Evolutionary conservation across 345 rosid species (phyloP).

Genomic region (Euphorbia pulcherrima): DNA sequence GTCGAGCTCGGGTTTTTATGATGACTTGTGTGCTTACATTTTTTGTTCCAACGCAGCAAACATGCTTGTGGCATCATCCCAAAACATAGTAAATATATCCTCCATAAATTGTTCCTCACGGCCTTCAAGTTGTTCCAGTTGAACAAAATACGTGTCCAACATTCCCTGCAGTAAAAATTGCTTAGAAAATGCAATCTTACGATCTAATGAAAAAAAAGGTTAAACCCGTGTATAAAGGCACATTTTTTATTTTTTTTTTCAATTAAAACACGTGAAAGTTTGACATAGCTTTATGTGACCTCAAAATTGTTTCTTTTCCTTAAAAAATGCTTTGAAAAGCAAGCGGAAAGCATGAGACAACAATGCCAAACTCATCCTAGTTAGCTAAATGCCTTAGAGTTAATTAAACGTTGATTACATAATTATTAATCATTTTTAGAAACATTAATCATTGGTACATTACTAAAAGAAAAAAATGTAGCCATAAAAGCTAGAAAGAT

Average conservation of each 20-base stretch:
- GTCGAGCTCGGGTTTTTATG: no score
- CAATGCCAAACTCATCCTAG: no score
- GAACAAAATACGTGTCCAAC: constrained; percentile 25
- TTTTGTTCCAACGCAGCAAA: constrained; percentile 15
- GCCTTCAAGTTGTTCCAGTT: constrained; percentile 28
- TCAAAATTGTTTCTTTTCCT: no score
- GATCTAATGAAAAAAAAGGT: background rate
- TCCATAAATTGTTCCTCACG: constrained; percentile 22
- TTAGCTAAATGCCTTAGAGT: no score
- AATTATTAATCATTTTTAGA: background rate
- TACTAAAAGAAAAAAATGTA: background rate
- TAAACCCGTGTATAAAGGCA: no score
- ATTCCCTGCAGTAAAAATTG: constrained; percentile 24
- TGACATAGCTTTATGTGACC: no score
- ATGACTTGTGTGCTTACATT: constrained; percentile 22
- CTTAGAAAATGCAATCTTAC: background rate
- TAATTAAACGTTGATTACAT: no score
- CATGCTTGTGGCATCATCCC: constrained; percentile 16
- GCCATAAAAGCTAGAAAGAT: background rate
- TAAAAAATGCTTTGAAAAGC: no score
- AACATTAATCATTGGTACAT: no score
- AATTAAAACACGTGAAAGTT: background rate
- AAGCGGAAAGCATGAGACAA: no score
- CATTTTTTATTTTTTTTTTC: no score
- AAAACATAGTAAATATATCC: constrained; percentile 27